Percentiles rank a stretch among this genome's conserved stretches.
Evolutionary conservation across 176 grass and related monocot genomes (phyloP).

Genomic region (Hordeum marinum): DNA sequence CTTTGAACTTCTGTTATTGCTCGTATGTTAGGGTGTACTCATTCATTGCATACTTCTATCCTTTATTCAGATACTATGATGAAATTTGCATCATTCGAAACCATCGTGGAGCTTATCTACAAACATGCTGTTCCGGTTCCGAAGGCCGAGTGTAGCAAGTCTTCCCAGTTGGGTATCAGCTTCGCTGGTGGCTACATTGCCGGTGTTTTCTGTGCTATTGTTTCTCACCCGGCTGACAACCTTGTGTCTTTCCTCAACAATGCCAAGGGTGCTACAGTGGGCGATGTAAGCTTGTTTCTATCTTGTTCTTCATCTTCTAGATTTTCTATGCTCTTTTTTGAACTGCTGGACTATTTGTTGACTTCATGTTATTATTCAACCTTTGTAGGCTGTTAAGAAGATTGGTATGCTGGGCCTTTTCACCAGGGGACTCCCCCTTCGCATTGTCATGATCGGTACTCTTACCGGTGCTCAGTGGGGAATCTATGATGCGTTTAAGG

Average conservation of each 20-base stretch:
- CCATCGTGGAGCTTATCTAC: constrained; percentile 79
- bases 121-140: constrained; percentile 73
- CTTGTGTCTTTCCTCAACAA: constrained; percentile 96
- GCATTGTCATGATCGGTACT: constrained; percentile 96
- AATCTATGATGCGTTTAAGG: constrained; percentile 94
- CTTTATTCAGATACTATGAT: constrained; percentile 92
- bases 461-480: constrained; percentile 95
- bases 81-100: constrained; percentile 97
- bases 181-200: constrained; percentile 84
- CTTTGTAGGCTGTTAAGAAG: constrained; percentile 78
- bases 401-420: constrained; percentile 76
- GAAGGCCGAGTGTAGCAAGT: constrained; percentile 72
- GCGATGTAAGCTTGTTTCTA: constrained; percentile 61
- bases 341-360: not conserved
- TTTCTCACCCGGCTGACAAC: constrained; percentile 95
- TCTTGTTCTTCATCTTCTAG: not conserved
- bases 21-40: not conserved
- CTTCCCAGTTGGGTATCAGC: constrained; percentile 77
- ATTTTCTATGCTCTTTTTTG: not conserved
- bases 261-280: constrained; percentile 84
- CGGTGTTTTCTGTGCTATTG: constrained; percentile 86
- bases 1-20: constrained; percentile 21
- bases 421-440: constrained; percentile 90
- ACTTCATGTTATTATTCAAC: constrained; percentile 1
- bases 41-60: not conserved